Evolutionary conservation across 2,329 filamentous ascomycete genomes (phyloP).

Genomic region (Fusarium sp.): DNA sequence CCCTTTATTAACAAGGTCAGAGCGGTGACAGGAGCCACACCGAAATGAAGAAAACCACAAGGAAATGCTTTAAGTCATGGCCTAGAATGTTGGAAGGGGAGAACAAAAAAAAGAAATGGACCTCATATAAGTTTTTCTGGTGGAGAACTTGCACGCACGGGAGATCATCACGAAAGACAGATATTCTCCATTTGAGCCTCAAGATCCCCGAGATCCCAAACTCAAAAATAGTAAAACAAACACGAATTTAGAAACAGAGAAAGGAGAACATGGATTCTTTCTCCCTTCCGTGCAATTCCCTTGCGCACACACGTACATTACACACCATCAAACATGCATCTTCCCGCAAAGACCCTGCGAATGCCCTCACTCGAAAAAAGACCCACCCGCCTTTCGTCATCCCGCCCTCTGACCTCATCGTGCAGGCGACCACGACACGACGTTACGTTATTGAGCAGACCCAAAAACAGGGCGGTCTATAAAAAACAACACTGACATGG

Average conservation of each 20-base stretch:
- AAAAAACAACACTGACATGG: conserved; percentile 27
- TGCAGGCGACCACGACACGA: conserved; percentile 31
- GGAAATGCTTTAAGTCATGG: background rate
- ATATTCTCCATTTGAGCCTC: conserved; percentile 30
- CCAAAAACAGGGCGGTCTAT: conserved; percentile 37
- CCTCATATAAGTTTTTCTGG: conserved; percentile 11
- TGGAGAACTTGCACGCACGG: conserved; percentile 33
- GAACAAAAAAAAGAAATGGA: background rate
- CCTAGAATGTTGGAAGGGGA: background rate
- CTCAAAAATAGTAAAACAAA: conserved; percentile 3
- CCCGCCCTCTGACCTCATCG: conserved; percentile 48
- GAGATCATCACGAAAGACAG: conserved; percentile 38
- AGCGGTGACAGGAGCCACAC: conserved; percentile 24
- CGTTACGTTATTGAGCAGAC: background rate
- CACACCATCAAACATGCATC: conserved; percentile 18
- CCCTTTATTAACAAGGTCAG: background rate
- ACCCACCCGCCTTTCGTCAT: conserved; percentile 43
- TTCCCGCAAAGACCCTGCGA: conserved; percentile 21
- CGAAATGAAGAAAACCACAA: background rate
- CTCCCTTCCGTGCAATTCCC: conserved; percentile 20
- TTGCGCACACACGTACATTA: background rate
- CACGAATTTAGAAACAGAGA: background rate
- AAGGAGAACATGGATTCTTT: background rate
- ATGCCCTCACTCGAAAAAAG: conserved; percentile 19
- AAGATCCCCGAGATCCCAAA: conserved; percentile 10